Base-by-base conservation (phyloP, 805 yeast genomes). In the Myxozyma mucilagina region DNA sequence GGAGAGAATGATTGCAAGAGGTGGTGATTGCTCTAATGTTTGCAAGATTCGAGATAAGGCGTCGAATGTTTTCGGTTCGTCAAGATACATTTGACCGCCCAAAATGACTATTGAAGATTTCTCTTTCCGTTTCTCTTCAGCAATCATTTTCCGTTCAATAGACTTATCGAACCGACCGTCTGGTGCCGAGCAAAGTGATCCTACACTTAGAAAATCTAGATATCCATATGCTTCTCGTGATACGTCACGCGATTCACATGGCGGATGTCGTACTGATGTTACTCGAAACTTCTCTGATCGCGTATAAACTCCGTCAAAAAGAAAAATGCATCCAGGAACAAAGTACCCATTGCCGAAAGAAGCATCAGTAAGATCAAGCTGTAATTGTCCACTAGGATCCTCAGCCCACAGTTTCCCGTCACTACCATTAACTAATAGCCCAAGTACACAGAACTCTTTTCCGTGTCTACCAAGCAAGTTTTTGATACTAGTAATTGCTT, bases 381-480 rank as follows among this genome's bases (percentile, higher is more conserved):
- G 86, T 10, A 93, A 85, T 47, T 79, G 74, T 60, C 90, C 97
- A 0, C 91, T 82, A 3, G 86, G 82, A 72, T 94, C 99, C 70
- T 91, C 96, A 34, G 96, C 71, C 50, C 83, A 82, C 82, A 84
- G 87, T n/a, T 80, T 76, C 0, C 93, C 96, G 55, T 80, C 82
- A 10, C 83, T 77, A 56, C 85, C 84, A 60, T 79, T 79, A 1
- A 86, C 79, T 10, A 94, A 73, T 59, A 91, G 76, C 0, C 99
- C 99, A 69, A 92, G 84, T 1, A 94, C 71, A 7, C 88, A 76
- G 70, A 94, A 94, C 59, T 83, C 79, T 56, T 82, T 79, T 4
- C 93, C 93, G 68, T 87, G 88, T 57, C 97, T 77, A 35, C 99
- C 99, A 34, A 94, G 72, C 60, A 94, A 76, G 72, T 92, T 92